Percentiles rank a stretch among this genome's conserved stretches.
These are phyloP conservation scores for Agastache rugosa DNA, from an alignment of 257 asterid genomes.

Conservation along the genomic window DNA sequence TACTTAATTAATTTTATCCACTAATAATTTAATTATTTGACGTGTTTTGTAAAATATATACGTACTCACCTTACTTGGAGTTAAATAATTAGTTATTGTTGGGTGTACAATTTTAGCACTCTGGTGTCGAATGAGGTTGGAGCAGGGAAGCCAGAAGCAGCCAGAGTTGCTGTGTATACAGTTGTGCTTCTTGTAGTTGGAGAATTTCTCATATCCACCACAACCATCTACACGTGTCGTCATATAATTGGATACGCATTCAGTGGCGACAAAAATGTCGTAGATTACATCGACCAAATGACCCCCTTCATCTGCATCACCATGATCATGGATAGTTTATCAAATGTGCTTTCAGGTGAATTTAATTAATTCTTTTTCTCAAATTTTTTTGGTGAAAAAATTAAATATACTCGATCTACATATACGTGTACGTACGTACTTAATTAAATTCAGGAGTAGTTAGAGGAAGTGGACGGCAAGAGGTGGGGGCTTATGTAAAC, in stretches of 20 bases:
- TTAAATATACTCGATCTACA: no score
- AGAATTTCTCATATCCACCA: conserved; percentile 36
- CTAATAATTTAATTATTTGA: no score
- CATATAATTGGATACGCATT: conserved; percentile 45
- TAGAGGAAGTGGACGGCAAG: conserved; percentile 74
- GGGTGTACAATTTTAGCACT: no score
- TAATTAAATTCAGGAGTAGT: conserved; percentile 53
- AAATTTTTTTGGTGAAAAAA: no score
- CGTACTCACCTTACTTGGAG: no score
- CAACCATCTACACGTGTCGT: conserved; percentile 42
- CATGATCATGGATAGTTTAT: conserved; percentile 52
- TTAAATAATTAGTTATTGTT: no score
- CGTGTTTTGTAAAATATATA: no score
- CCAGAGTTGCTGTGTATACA: conserved; percentile 46
- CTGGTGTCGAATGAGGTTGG: no score
- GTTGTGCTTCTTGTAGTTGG: conserved; percentile 45
- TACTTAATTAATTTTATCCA: no score
- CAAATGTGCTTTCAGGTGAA: conserved; percentile 44
- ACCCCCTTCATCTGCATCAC: conserved; percentile 58
- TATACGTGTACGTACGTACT: no score
- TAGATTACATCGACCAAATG: conserved; percentile 54
- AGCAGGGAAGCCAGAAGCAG: conserved; percentile 18
- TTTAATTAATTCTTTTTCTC: no score
- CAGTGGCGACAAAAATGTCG: conserved; percentile 57
- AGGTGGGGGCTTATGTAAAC: conserved; percentile 59